Base-by-base conservation (phyloP, 352 stramenopile species). In the Pseudoperonospora humuli region DNA sequence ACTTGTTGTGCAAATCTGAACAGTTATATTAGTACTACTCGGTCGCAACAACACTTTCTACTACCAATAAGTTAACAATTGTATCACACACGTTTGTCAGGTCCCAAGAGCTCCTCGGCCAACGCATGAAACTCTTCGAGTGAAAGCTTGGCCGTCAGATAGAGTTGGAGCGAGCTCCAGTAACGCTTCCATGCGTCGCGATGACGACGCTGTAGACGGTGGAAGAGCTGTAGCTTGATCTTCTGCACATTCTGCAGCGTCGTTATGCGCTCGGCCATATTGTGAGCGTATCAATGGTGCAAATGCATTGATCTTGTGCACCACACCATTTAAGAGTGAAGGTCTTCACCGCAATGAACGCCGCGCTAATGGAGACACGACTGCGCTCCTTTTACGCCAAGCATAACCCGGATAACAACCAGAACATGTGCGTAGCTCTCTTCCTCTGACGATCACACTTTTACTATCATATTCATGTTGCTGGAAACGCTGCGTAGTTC, bases 311-410 rank as follows among this genome's bases (percentile, higher is more conserved):
- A n/a, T 34, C 39, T 15, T 33, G 47, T 56, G 14, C 8, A 18
- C 47, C 26, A 56, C 47, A 44, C 20, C 11, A 41, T 18, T 28
- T 11, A 37, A 26, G 35, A 50, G 42, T 58, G 34, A 38, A 50
- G 21, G 35, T 45, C 5, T 3, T 19, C 5, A 33, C 10, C 4
- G 11, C 14, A 13, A 60, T 72, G 57, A 48, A 72, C 24, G 11
- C 45, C 23, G 27, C 19, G 18, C 33, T 58, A 3, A 57, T 86
- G 57, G 69, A 84, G 54, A 48, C 52, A 47, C 62, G 65, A 17
- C 61, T 89, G 64, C 73, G 67, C 29, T 60, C 70, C 44, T 93
- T 77, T 59, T 93, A 93, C 69, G 54, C 61, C 23, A 51, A 62
- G 48, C 57, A 87, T 57, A 93, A 93, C 41, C 77, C 80, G 9